Base-by-base conservation (phyloP, 768 basidiomycete species). In the Russula ochroleuca region DNA sequence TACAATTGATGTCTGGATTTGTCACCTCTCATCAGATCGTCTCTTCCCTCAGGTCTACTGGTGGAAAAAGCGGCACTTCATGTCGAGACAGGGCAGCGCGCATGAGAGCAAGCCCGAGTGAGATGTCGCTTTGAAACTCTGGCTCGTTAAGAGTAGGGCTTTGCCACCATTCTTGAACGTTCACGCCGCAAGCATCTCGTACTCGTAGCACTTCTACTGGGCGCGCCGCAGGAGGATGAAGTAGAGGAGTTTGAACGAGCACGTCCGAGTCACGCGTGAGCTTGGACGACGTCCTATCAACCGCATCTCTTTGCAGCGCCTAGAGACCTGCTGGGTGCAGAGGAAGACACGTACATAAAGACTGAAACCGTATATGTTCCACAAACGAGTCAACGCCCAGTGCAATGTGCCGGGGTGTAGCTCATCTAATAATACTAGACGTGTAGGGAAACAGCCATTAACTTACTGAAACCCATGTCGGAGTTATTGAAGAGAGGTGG, bases 171-270 rank as follows among this genome's bases (percentile, higher is more conserved):
- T 11, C 57, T 66, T 21, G 57, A 65, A 23, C 67, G 67, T 45
- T 65, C 62, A 19, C 59, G 67, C 28, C 64, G 57, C 11, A 64
- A 67, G 15, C 64, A 57, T 19, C n/a, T n/a, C n/a, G n/a, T n/a
- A n/a, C 15, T 61, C 25, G 19, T 31, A 6, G 62, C 49, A 3
- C 41, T 58, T 51, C 25, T 50, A 8, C 43, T 63, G 43, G 65
- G 67, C 17, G 48, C 51, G 8, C 57, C 23, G 37, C 50, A 52
- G 19, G 65, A 61, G 48, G 64, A 62, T 41, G 67, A 58, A 23
- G 3, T 21, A 4, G 52, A 43, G 47, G 67, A 56, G 35, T 60
- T n/a, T n/a, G n/a, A n/a, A 52, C 50, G 57, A 53, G 14, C 56
- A 55, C 17, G n/a, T n/a, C n/a, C n/a, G n/a, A n/a, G 43, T 31